Evolutionary conservation across 1,284 basidiomycete species (phyloP).

Genomic region (Pholiota adiposa): DNA sequence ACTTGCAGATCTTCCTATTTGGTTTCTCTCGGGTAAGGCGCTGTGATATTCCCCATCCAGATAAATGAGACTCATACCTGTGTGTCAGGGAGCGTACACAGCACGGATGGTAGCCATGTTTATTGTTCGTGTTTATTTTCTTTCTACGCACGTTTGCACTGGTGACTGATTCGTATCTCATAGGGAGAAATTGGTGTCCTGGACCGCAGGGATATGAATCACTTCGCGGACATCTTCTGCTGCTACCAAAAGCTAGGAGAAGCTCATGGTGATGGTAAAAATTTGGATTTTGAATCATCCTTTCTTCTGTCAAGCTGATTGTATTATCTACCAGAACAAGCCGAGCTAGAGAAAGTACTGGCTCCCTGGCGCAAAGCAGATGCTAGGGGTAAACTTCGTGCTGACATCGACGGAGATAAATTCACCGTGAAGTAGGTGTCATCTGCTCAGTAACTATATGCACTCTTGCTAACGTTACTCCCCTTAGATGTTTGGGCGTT

Average conservation of each 20-base stretch:
- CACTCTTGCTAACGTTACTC: neutral
- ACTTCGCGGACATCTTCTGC: slow-evolving; percentile 66
- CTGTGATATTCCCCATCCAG: neutral
- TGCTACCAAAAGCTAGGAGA: slow-evolving; percentile 64
- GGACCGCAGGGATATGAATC: slow-evolving; percentile 68
- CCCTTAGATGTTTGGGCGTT: slow-evolving; percentile 65
- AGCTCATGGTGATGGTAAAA: slow-evolving; percentile 36
- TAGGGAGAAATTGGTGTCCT: slow-evolving; percentile 69
- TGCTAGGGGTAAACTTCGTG: slow-evolving; percentile 57
- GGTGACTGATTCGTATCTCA: neutral
- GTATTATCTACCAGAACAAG: slow-evolving; percentile 36
- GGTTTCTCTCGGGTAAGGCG: slow-evolving; percentile 66
- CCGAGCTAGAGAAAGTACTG: slow-evolving; percentile 45
- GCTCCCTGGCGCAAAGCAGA: slow-evolving; percentile 52
- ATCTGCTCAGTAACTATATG: neutral
- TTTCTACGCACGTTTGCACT: neutral
- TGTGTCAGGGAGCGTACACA: slow-evolving; percentile 16
- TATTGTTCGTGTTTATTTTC: slow-evolving; percentile 48
- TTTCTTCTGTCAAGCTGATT: neutral
- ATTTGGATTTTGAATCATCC: neutral
- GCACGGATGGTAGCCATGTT: slow-evolving; percentile 64
- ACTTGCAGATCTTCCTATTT: slow-evolving; percentile 66
- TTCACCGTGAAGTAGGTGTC: slow-evolving; percentile 65
- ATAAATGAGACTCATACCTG: neutral
- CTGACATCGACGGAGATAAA: slow-evolving; percentile 43